A percentile compares a stretch with the other conserved stretches of the same genome.
phyloP scores from a whole-genome alignment of 2,329 filamentous ascomycete genomes.

The Trichoderma simmonsii region DNA sequence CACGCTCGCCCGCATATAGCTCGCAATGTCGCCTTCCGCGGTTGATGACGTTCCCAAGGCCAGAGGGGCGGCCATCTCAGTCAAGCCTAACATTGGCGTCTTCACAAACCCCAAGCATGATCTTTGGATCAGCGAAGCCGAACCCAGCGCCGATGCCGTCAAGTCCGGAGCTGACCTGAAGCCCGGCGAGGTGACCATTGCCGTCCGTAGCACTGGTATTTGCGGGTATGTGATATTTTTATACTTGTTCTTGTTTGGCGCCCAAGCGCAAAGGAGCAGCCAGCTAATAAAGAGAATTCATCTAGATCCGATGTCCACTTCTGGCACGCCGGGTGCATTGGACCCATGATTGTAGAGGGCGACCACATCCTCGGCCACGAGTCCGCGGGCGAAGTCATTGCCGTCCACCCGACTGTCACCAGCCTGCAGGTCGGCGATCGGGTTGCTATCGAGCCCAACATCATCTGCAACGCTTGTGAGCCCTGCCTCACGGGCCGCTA shows the following conservation, averaged over 20 bases:
- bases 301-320: conserved; percentile 89
- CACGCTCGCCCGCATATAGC: neutral
- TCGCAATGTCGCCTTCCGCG: conserved; percentile 36
- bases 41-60: conserved; percentile 30
- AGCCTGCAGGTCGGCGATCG: conserved; percentile 80
- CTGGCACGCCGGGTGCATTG: conserved; percentile 93
- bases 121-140: conserved; percentile 79
- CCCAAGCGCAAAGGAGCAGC: neutral
- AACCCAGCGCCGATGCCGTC: conserved; percentile 73
- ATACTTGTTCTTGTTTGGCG: neutral
- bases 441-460: conserved; percentile 89
- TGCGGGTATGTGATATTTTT: conserved; percentile 64
- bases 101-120: conserved; percentile 93
- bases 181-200: conserved; percentile 80
- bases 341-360: conserved; percentile 86
- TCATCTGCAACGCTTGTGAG: conserved; percentile 88
- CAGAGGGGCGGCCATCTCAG: conserved; percentile 20
- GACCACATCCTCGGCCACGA: conserved; percentile 95
- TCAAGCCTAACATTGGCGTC: conserved; percentile 88
- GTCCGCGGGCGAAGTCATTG: conserved; percentile 79
- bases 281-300: neutral
- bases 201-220: conserved; percentile 91
- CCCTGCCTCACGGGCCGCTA: conserved; percentile 89
- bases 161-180: conserved; percentile 65
- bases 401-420: conserved; percentile 76